phyloP scores from a whole-genome alignment of 208 protist genomes.

The Leishmania arabica region DNA sequence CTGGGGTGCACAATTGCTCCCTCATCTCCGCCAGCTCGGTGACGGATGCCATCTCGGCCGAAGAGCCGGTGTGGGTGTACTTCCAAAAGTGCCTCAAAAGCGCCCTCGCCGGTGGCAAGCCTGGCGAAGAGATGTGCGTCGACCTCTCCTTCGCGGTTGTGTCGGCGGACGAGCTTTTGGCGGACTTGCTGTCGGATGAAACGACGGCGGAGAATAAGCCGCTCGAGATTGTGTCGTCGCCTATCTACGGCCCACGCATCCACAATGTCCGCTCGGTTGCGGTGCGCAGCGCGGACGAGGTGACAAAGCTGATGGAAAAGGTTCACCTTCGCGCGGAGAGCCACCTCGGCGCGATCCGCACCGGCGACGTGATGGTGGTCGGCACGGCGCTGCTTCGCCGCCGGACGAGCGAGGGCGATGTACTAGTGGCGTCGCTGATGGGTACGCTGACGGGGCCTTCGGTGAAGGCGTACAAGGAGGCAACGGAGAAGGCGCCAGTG shows the following conservation, averaged over 20 bases:
- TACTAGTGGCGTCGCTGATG: constrained; percentile 41
- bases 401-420: constrained; percentile 27
- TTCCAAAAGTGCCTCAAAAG: constrained; percentile 37
- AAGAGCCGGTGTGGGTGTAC: constrained; percentile 46
- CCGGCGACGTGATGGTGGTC: constrained; percentile 30
- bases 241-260: constrained; percentile 38
- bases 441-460: constrained; percentile 34
- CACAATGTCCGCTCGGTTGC: constrained; percentile 1
- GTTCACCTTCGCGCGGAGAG: constrained; percentile 20
- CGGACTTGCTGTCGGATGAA: constrained; percentile 30
- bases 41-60: constrained; percentile 8
- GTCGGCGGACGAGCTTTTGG: constrained; percentile 25
- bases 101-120: constrained; percentile 28
- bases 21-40: constrained; percentile 37
- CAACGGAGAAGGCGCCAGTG: constrained; percentile 21
- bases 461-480: constrained; percentile 37
- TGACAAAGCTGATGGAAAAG: constrained; percentile 30
- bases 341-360: constrained; percentile 22
- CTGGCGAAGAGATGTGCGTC: constrained; percentile 33
- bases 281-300: constrained; percentile 22
- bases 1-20: constrained; percentile 43
- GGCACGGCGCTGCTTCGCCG: constrained; percentile 40
- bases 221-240: constrained; percentile 43
- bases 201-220: background rate
- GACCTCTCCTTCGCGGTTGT: constrained; percentile 42